Evolutionary conservation across 768 basidiomycete genomes (phyloP), one percentile per base, ranked within the genome.

Genomic region (Suillus lakei): DNA sequence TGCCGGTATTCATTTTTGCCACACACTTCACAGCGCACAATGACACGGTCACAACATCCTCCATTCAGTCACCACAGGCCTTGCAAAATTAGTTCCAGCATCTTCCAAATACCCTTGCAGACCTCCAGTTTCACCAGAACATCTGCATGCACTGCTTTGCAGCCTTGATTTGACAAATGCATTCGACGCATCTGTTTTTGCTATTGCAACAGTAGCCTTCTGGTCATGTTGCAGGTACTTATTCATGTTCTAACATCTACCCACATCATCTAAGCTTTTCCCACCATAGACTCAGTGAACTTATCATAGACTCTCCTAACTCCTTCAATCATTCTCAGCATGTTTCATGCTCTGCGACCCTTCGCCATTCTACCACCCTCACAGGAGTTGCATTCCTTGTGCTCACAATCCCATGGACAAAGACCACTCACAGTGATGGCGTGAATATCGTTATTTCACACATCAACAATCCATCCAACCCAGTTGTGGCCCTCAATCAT

Each of bases 261-360:
- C n/a, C n/a, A n/a, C n/a, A n/a, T n/a, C n/a, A n/a, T n/a, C n/a
- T n/a, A n/a, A n/a, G n/a, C n/a, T n/a, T n/a, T n/a, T n/a, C n/a
- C n/a, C n/a, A n/a, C n/a, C n/a, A n/a, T n/a, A 48, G 46, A 5
- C 46, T 48, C 2, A 5, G 46, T 0, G n/a, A 48, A 6, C 5
- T 48, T 1, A 4, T 48, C 0, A 5, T 48, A 0, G 23, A 48
- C 12, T 48, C 23, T 2, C 0, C n/a, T 0, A 23, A 23, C 5
- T 10, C 12, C 1, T 48, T 48, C 4, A 6, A 13, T 12, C 12
- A n/a, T 1, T 13, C n/a, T 1, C 10, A 5, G 0, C 46, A 48
- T 2, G 23, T n/a, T n/a, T n/a, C n/a, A n/a, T n/a, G n/a, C n/a
- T n/a, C n/a, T n/a, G n/a, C n/a, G n/a, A n/a, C n/a, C n/a, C n/a